These are phyloP conservation scores for Coemansia sp. DNA, from an alignment of 192 early-diverging fungal species.

Conservation along the genomic window DNA sequence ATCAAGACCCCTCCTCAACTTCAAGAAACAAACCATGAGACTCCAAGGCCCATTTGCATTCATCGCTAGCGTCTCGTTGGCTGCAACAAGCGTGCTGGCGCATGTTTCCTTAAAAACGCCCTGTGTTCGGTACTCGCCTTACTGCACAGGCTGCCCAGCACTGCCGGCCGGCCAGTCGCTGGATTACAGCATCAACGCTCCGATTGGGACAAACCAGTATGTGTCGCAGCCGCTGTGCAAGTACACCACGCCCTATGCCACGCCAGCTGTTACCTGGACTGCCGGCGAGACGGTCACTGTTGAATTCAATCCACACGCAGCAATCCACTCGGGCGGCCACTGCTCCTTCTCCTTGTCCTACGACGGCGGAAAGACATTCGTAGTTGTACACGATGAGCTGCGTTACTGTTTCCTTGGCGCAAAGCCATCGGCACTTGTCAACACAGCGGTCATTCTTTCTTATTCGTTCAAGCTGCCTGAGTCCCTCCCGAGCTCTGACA, in stretches of 20 bases:
- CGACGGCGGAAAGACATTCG: constrained; percentile 65
- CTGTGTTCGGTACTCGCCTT: constrained; percentile 49
- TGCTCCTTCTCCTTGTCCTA: constrained; percentile 70
- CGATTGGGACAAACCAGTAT: constrained; percentile 40
- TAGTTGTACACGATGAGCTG: constrained; percentile 62
- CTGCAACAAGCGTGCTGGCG: constrained; percentile 13
- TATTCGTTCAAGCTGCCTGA: constrained; percentile 59
- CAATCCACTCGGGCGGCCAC: constrained; percentile 66
- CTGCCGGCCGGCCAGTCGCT: constrained; percentile 33
- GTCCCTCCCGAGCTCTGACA: constrained; percentile 52
- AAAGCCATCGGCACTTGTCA: constrained; percentile 41
- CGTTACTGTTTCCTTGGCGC: constrained; percentile 54
- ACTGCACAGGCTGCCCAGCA: constrained; percentile 36
- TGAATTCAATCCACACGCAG: constrained; percentile 50
- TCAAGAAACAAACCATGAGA: background rate
- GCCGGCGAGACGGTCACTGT: constrained; percentile 56
- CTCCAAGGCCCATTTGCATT: background rate
- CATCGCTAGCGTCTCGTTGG: constrained; percentile 1
- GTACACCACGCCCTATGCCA: constrained; percentile 38
- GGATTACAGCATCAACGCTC: constrained; percentile 48
- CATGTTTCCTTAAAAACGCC: constrained; percentile 42
- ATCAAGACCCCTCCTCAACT: background rate
- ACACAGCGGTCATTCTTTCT: constrained; percentile 20
- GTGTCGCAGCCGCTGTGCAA: constrained; percentile 48
- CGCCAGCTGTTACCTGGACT: constrained; percentile 43